Evolutionary conservation across 768 basidiomycete species (phyloP), one percentile per base, ranked within the genome.

Genomic region (Termitomyces sp.): DNA sequence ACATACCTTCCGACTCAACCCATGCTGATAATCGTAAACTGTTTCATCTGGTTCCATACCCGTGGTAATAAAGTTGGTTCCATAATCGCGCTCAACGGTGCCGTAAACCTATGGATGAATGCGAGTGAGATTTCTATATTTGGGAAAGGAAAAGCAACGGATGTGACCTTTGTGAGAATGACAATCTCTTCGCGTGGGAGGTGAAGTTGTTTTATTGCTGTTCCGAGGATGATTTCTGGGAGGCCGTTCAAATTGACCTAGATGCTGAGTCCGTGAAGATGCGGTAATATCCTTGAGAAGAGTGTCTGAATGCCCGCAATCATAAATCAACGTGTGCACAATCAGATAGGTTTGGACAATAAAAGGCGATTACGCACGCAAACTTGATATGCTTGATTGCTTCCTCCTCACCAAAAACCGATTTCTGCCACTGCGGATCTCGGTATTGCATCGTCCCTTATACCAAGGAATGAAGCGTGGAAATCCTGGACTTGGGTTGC

Each of bases 161-260:
- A 13, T 13, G 85, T n/a, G 54, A 82, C 82, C 72, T 92, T 91
- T 53, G 89, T 90, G 75, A 91, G 78, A 15, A 91, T 80, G 20
- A 92, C 88, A 41, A 91, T 82, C 58, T 85, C 82, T 15, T 86
- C 85, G 3, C 89, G 80, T 18, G 87, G 87, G 13, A 88, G 73
- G 20, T 83, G 66, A 56, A 80, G 76, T 58, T 82, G 63, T 63
- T 85, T 86, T 70, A 92, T 83, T 3, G 83, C 87, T 60, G 86
- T 84, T 16, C 88, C 88, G 16, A 89, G 73, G 52, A 89, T 76
- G 45, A 79, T 63, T 64, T 91, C 89, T 0, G 84, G 85, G 4
- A 72, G 66, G 2, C 86, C 86, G 57, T 86, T 82, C 0, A 82
- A 85, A 61, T 89, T 89, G 83, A 77, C 73, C 83, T 85, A 27